phyloP scores from a whole-genome alignment of 192 early-diverging fungal species.

The Gamsiella multidivaricata region DNA sequence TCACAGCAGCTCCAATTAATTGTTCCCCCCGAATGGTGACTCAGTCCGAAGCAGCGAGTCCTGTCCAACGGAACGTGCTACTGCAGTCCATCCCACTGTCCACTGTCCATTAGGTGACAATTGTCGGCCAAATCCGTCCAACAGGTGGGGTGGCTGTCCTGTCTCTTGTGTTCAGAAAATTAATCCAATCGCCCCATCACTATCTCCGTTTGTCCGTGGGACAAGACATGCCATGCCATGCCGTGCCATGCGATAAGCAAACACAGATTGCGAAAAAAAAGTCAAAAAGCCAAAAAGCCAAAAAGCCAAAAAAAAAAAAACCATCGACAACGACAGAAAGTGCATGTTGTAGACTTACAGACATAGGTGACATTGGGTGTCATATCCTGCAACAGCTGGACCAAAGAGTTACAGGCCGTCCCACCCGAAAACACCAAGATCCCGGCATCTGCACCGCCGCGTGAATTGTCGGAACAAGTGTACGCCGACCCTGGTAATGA shows the following conservation, averaged over 20 bases:
- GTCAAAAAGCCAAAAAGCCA: neutral
- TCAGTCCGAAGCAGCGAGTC: too few species aligned
- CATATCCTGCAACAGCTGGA: conserved; percentile 67
- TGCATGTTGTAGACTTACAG: conserved; percentile 38
- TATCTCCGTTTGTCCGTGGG: neutral
- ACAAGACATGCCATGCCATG: too few species aligned
- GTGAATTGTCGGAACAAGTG: neutral
- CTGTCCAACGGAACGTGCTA: too few species aligned
- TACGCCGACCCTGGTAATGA: neutral
- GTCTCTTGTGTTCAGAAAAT: conserved; percentile 6
- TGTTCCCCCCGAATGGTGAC: too few species aligned
- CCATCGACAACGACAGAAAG: too few species aligned
- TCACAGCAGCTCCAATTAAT: too few species aligned
- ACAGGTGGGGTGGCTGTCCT: too few species aligned
- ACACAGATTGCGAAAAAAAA: neutral
- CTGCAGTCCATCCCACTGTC: too few species aligned
- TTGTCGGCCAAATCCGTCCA: too few species aligned
- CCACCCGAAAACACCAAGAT: conserved; percentile 80
- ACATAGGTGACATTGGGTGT: conserved; percentile 75
- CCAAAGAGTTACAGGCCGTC: conserved; percentile 77
- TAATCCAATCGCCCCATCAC: neutral
- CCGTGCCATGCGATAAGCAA: conserved; percentile 2
- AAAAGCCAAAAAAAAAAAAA: neutral
- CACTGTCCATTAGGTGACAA: too few species aligned
- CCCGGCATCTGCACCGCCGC: conserved; percentile 48